Base-by-base conservation (phyloP, 441 rosid genomes). In the Jatropha podagrica region DNA sequence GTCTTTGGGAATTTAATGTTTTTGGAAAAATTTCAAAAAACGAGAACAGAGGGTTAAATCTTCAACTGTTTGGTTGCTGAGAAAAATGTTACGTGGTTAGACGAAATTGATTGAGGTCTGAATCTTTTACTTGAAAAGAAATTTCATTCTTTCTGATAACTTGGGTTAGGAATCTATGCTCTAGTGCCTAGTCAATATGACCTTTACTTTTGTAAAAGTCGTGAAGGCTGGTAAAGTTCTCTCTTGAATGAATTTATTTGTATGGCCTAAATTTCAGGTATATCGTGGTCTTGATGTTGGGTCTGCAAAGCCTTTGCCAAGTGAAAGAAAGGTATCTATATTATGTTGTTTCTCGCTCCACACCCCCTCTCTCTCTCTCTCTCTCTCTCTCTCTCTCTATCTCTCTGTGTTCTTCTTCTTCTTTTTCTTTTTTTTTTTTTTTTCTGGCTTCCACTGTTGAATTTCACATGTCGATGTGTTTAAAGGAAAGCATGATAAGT, bases 281-380 rank as follows among this genome's bases (percentile, higher is more conserved):
- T 92, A 91, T 60, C 81, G 70, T n/a, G 94, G 97, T 64, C 97
- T 94, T 78, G 93, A 91, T 88, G 86, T 94, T 82, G 97, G 97
- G 40, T 92, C 97, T 6, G 95, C 97, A 37, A 94, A 92, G 81
- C 94, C 96, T 82, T 86, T 90, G 37, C 44, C 38, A 48, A 77
- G 71, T 68, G 92, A 87, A 72, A 84, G 90, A 84, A 84, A 87
- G 91, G 95, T 88, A 41, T 65, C 32, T 69, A 13, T 32, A 8
- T 41, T 52, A 42, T 62, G 18, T n/a, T n/a, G 18, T 71, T 38
- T 26, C 32, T 32, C 32, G 0, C 32, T 32, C 1, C 2, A 0
- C 32, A 0, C 32, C 2, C 32, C 32, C 32, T 0, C 32, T 32
- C 32, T 32, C 32, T 32, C 32, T 32, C 32, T 32, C 32, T 32